Base-by-base conservation (phyloP, 2,329 filamentous ascomycete genomes). In the Fusarium sp. region DNA sequence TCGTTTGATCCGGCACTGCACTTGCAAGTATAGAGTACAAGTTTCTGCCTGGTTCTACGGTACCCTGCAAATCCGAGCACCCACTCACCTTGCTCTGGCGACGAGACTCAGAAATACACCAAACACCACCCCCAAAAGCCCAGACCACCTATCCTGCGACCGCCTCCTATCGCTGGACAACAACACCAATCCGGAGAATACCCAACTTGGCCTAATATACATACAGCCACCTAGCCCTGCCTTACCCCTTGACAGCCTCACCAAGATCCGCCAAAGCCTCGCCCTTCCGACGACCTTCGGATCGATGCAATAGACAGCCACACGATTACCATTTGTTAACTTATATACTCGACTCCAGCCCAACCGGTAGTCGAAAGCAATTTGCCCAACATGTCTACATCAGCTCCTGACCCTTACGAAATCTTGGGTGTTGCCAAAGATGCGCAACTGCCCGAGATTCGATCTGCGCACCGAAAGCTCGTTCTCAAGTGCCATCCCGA, bases 401-500 rank as follows among this genome's bases (percentile, higher is more conserved):
- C 86, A 42, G 84, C 89, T 37, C 87, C 90, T 71, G 94, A 98
- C 84, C 96, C 94, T 54, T 97, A 97, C 86, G 89, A 87, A 79
- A 87, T 89, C 61, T 88, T 98, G 56, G 93, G 93, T 60, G 88
- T 98, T 64, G 80, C 91, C 69, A 92, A 90, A 80, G 89, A 92
- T 82, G 93, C 94, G 53, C 89, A 93, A 69, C 81, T 91, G 46
- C 76, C 90, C 53, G 89, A 92, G 75, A 96, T 98, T 81, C 92
- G 94, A 79, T 88, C 90, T 58, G 92, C 94, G 21, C 92, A 97
- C 84, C 91, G 93, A 77, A 97, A 97, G 82, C 90, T 97, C 44
- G 94, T 94, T 40, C 89, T 97, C 76, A 94, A 93, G 82, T 95
- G 93, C 80, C 95, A 98, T 77, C 95, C 95, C 38, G 95, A 98